A percentile compares a stretch with the other conserved stretches of the same genome.
phyloP scores from a whole-genome alignment of 2,329 filamentous ascomycete genomes.

The Colletotrichum siamense region DNA sequence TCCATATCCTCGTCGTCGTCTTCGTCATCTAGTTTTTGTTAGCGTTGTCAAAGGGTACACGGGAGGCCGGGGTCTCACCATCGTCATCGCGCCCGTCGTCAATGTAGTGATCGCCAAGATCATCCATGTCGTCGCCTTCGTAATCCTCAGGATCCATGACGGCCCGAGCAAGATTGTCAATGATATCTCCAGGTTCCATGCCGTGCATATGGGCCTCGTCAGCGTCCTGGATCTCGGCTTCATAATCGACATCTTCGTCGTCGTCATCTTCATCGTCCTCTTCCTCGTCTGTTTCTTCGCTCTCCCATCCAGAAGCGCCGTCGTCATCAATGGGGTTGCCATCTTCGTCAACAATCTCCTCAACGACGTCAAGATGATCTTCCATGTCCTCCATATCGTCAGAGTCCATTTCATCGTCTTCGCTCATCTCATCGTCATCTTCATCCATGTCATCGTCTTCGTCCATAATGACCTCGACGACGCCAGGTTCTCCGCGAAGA shows the following conservation, averaged over 20 bases:
- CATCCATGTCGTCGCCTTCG: slow-evolving; percentile 58
- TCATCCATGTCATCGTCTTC: slow-evolving; percentile 70
- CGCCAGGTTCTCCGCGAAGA: slow-evolving; percentile 64
- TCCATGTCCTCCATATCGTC: slow-evolving; percentile 60
- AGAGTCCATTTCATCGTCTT: slow-evolving; percentile 57
- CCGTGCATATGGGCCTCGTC: slow-evolving; percentile 53
- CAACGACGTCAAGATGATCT: slow-evolving; percentile 48
- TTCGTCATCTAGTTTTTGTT: slow-evolving; percentile 43
- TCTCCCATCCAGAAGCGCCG: slow-evolving; percentile 66
- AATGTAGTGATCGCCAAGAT: slow-evolving; percentile 57
- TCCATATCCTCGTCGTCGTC: slow-evolving; percentile 56
- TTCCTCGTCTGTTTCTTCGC: slow-evolving; percentile 62
- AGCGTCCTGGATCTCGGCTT: slow-evolving; percentile 58
- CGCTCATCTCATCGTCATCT: slow-evolving; percentile 60
- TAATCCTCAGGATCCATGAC: slow-evolving; percentile 58
- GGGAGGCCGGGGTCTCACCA: slow-evolving; percentile 37
- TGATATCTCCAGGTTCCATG: slow-evolving; percentile 49
- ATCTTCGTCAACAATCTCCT: slow-evolving; percentile 68
- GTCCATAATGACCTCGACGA: slow-evolving; percentile 82
- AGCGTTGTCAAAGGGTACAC: slow-evolving; percentile 6
- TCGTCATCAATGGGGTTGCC: slow-evolving; percentile 65
- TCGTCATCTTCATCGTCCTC: slow-evolving; percentile 56
- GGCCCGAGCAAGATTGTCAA: slow-evolving; percentile 62
- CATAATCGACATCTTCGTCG: slow-evolving; percentile 59
- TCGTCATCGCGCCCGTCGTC: slow-evolving; percentile 67